Evolutionary conservation across 1,284 basidiomycete genomes (phyloP), one percentile per base, ranked within the genome.

Genomic region (Cryptococcus jaspeensis): DNA sequence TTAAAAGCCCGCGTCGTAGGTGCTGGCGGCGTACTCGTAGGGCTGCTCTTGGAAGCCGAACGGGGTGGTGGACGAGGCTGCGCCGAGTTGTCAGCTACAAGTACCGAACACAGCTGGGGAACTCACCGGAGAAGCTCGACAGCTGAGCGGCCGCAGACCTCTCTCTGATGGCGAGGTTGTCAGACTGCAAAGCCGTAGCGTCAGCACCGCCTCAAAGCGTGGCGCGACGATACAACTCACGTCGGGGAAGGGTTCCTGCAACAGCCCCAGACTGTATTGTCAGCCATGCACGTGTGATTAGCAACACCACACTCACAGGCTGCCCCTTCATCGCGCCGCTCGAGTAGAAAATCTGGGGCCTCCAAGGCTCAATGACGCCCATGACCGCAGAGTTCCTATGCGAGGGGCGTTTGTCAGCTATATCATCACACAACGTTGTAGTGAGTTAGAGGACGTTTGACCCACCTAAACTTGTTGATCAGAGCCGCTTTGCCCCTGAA

Each of bases 291-390:
- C 16, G 11, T n/a, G 16, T 20, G 15, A 38, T n/a, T 11, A 16
- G 8, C 13, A 28, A 5, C 13, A 18, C 12, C n/a, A 13, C 9
- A 60, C 70, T 64, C 40, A 71, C 70, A 5, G 66, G 65, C 46
- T 63, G 48, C n/a, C 74, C 74, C 50, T 70, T 67, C 48, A 61
- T 53, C 0, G 67, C 36, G 9, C 74, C 74, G 40, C 56, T 63
- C 16, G 74, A 70, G 57, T 75, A 74, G 61, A 76, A 76, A 61
- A 75, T 71, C 57, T 71, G 68, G 9, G 77, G 77, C 39, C 75
- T 60, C 75, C 77, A 78, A 28, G 65, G 60, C 53, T 76, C 72
- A 15, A 65, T 64, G 15, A 70, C 70, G 8, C 65, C 59, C 75
- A 78, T 75, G 8, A 78, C 74, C 0, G 71, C 63, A 23, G 74